Percentiles rank a stretch among this genome's conserved stretches.
Conservation (phyloP, 371 early-diverging fungal genomes). For the Mucor lusitanicus region DNA sequence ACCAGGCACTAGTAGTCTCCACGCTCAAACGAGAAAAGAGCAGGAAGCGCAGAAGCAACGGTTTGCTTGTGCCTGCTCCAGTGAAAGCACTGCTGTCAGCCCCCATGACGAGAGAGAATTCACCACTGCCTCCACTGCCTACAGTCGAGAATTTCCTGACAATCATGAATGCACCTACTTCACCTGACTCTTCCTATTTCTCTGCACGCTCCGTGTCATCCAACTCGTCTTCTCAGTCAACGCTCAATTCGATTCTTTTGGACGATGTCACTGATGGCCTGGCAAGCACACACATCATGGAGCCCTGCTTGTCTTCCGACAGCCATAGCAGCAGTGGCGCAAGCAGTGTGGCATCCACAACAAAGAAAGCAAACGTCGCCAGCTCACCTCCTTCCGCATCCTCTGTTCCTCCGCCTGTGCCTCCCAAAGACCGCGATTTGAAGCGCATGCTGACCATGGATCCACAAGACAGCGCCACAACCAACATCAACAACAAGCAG, state of each 20-base stretch:
- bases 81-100: background rate
- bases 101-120: conserved; percentile 2
- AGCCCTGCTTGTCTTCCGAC: background rate
- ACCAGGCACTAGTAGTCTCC: background rate
- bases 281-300: conserved; percentile 3
- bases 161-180: conserved; percentile 10
- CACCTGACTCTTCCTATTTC: conserved; percentile 17
- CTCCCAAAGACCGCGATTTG: conserved; percentile 15
- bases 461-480: background rate
- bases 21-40: conserved; percentile 16
- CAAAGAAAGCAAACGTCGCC: background rate
- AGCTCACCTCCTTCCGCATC: background rate
- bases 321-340: background rate
- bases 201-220: conserved; percentile 10
- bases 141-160: conserved; percentile 15
- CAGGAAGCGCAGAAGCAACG: conserved; percentile 48
- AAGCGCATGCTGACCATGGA: background rate
- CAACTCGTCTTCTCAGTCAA: conserved; percentile 12
- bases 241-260: background rate
- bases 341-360: background rate
- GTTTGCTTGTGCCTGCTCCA: background rate
- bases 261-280: conserved; percentile 14
- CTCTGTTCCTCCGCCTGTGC: conserved; percentile 12
- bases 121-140: conserved; percentile 12
- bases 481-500: background rate